Evolutionary conservation across 2,329 filamentous ascomycete genomes (phyloP).

Genomic region (Arthrobotrys sphaeroides): DNA sequence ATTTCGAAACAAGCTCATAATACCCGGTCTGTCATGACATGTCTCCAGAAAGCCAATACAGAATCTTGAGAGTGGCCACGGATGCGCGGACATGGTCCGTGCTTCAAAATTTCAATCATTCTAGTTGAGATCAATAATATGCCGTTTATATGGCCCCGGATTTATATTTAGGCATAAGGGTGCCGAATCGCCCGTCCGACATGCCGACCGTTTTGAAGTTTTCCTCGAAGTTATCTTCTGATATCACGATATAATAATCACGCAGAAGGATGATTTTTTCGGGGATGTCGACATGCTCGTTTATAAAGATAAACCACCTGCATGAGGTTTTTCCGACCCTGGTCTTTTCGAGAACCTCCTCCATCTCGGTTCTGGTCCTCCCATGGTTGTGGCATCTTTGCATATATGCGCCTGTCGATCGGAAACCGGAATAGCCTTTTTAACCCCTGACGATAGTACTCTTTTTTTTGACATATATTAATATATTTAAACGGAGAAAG

Average conservation of each 20-base stretch:
- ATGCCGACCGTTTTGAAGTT: neutral
- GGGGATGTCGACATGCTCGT: too few relatives aligned
- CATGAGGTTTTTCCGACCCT: conserved; percentile 45
- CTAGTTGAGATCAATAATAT: neutral
- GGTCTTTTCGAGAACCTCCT: neutral
- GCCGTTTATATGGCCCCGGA: neutral
- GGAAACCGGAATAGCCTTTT: conserved; percentile 20
- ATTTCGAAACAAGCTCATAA: neutral
- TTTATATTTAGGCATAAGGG: conserved; percentile 24
- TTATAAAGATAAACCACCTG: too few relatives aligned
- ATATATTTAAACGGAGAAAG: neutral
- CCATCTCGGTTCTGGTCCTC: conserved; percentile 23
- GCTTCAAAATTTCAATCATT: neutral
- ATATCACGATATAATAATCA: neutral
- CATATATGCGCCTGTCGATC: conserved; percentile 14
- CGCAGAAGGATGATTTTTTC: neutral
- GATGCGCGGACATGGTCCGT: neutral
- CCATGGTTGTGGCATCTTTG: conserved; percentile 18
- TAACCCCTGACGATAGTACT: neutral
- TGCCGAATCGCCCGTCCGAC: conserved; percentile 17
- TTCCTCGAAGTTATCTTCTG: neutral
- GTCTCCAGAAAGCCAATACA: neutral
- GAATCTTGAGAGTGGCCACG: too few relatives aligned
- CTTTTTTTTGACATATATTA: neutral
- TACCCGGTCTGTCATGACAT: neutral